Evolutionary conservation across 306 rosid genomes (phyloP).

Genomic region (Pachyrhizus erosus): DNA sequence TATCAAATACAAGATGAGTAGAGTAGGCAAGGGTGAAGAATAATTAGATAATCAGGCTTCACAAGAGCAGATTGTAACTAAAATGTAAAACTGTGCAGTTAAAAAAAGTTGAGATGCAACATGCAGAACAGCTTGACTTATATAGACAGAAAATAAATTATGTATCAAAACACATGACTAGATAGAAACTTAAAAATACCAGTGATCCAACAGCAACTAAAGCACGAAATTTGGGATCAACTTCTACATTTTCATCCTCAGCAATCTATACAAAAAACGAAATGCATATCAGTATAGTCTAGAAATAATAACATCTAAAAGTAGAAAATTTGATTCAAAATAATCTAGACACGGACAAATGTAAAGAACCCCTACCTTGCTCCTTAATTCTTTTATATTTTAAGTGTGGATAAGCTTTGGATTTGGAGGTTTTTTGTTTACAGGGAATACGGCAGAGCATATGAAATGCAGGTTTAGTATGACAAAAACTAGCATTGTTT

Average conservation of each 20-base stretch:
- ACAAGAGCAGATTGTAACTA: conserved; percentile 9
- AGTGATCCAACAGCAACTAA: conserved; percentile 95
- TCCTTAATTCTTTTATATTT: neutral
- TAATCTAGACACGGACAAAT: conserved; percentile 3
- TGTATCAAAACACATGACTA: neutral
- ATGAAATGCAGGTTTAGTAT: conserved; percentile 14
- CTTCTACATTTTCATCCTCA: conserved; percentile 71
- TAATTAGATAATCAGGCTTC: neutral
- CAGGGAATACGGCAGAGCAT: neutral
- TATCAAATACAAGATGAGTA: neutral
- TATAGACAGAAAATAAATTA: neutral
- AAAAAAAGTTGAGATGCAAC: neutral
- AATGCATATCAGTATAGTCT: neutral
- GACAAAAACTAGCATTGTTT: neutral
- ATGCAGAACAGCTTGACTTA: conserved; percentile 21
- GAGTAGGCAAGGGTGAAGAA: neutral
- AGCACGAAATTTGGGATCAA: conserved; percentile 86
- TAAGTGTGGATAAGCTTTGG: neutral
- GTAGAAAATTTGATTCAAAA: conserved; percentile 20
- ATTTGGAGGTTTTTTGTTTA: conserved; percentile 8
- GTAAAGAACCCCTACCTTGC: conserved; percentile 1
- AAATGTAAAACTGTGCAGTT: conserved; percentile 6
- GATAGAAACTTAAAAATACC: conserved; percentile 55
- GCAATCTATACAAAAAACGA: conserved; percentile 56
- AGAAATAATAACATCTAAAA: conserved; percentile 18